Base-by-base conservation (phyloP, 345 rosid species). In the Psidium friedrichsthalianum region DNA sequence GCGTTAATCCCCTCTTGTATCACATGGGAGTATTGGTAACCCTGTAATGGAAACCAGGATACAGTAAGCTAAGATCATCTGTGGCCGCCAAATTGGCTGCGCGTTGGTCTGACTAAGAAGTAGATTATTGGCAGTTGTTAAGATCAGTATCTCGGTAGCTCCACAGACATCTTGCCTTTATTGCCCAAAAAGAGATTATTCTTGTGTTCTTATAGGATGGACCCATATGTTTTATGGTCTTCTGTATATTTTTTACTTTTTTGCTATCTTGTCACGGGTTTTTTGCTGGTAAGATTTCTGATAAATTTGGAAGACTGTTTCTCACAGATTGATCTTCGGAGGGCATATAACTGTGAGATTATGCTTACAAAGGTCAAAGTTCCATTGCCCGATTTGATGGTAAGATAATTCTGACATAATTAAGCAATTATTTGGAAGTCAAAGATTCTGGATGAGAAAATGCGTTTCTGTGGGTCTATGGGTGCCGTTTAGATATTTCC, bases 281-380 rank as follows among this genome's bases (percentile, higher is more conserved):
- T 18, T 69, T 69, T 69, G 78, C 78, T 69, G 78, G 78, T 36
- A 69, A 69, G 78, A 69, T 36, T 69, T 69, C 78, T 69, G 78
- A 69, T 32, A 44, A 36, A 69, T 47, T 69, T 69, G 36, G 78
- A 69, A 69, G 78, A 69, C 78, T 69, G 25, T 69, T 36, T 69
- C 13, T 36, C 78, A 36, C 91, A 97, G 99, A 91, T 95, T 92
- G 99, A 97, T 18, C 99, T 93, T 87, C 92, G 98, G 85, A 94
- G 98, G 84, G 98, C 99, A 81, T 95, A 97, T 88, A 97, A 97
- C 87, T 94, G 98, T 74, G 99, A 97, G 90, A 97, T 97, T 84
- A 97, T 97, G 99, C 98, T 97, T 91, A 94, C 99, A 85, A 95
- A 97, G 91, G 99, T 97, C 89, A 97, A 95, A 90, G 95, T 94